Base-by-base conservation (phyloP, 768 basidiomycete species). In the Pisolithus orientalis region DNA sequence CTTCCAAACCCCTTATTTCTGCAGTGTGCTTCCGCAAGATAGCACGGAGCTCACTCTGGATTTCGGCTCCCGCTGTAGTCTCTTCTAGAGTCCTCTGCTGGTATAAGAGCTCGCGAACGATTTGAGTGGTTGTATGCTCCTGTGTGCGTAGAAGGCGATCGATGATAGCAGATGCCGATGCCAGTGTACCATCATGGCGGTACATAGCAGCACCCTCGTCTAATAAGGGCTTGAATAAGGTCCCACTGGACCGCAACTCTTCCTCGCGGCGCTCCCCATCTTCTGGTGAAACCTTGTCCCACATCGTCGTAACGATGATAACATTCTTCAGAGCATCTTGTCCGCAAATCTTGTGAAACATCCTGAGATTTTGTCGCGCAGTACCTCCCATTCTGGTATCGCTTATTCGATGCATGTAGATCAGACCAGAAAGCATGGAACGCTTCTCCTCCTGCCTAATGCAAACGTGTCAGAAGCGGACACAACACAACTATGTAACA, bases 221-320 rank as follows among this genome's bases (percentile, higher is more conserved):
- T 59, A 57, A 64, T 68, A 73, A 51, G 60, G 69, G n/a, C 53
- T 59, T 44, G 44, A 44, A 44, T 10, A 44, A 6, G 13, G 25
- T 28, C 11, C 5, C 5, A 7, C 28, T 29, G 21, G 40, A 32
- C 40, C 51, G 45, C 24, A 73, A 61, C 49, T 71, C 57, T 17
- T 49, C 34, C 46, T 69, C 70, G 16, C 72, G 63, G 21, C 44
- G 43, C 24, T 54, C 43, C 16, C 62, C 70, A 5, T 53, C 54
- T 3, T 48, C 53, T 24, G 34, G 34, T 3, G 50, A 52, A 16
- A 63, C 52, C 14, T 55, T 57, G 47, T 63, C 63, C 71, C 70
- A 72, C 64, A 68, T 70, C 9, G 71, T 70, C 1, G 71, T 69
- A n/a, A 62, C 63, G 5, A 72, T 57, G 25, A 69, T 50, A 5